Conservation (phyloP, 805 yeast species). For the Candida yuanshanica region DNA sequence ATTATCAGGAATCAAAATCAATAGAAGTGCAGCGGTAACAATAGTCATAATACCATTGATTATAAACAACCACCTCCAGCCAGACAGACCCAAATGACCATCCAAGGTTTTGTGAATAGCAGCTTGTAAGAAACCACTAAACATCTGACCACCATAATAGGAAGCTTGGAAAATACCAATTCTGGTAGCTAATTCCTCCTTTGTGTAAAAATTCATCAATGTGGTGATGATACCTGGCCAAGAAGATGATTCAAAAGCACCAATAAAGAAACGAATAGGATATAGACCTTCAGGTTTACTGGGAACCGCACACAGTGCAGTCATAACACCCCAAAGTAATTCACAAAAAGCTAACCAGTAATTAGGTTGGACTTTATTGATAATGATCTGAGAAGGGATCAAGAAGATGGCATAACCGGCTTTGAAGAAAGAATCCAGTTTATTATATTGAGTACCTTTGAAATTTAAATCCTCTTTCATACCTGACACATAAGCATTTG, state of each 20-base stretch:
- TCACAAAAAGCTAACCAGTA: constrained; percentile 46
- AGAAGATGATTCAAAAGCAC: constrained; percentile 60
- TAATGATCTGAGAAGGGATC: constrained; percentile 57
- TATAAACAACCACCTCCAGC: constrained; percentile 11
- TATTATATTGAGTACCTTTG: constrained; percentile 50
- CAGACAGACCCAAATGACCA: constrained; percentile 4
- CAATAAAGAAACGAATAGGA: constrained; percentile 60
- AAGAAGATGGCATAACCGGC: constrained; percentile 61
- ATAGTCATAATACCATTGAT: constrained; percentile 14
- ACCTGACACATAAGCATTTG: constrained; percentile 60
- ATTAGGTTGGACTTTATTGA: constrained; percentile 52
- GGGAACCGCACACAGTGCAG: constrained; percentile 48
- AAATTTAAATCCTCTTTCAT: constrained; percentile 49
- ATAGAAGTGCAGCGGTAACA: constrained; percentile 29
- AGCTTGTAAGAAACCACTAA: constrained; percentile 37
- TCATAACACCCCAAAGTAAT: constrained; percentile 62
- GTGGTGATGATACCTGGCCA: constrained; percentile 38
- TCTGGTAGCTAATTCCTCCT: constrained; percentile 29
- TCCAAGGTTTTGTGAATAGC: constrained; percentile 13
- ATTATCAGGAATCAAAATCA: constrained; percentile 32
- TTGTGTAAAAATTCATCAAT: constrained; percentile 30
- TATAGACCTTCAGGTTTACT: constrained; percentile 28
- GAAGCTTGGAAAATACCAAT: constrained; percentile 21
- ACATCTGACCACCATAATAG: constrained; percentile 11
- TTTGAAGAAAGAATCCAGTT: constrained; percentile 47